Evolutionary conservation across 345 rosid species (phyloP), one percentile per base, ranked within the genome.

Genomic region (Mangifera indica): DNA sequence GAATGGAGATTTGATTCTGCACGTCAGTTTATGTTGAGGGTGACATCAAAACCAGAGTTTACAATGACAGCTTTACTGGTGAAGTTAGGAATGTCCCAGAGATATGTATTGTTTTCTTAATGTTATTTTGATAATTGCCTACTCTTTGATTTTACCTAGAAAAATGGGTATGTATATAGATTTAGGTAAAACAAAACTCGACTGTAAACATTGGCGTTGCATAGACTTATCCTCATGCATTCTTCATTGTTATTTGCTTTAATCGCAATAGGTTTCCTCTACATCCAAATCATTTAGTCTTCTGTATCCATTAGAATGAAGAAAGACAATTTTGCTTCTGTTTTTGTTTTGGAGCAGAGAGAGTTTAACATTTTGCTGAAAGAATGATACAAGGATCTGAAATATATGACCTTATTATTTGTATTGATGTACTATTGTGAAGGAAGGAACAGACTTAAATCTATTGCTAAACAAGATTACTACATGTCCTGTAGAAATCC

Each of bases 1-100:
- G 26, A 57, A 61, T 69, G 73, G 68, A 58, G 32, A 34, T 63
- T 77, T 77, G 58, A 57, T 84, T 81, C 91, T 92, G 99, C 81
- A 89, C 92, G 71, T 73, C 93, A 7, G 99, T 95, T 72, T 95
- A 89, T 81, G 94, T 92, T 10, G 99, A 95, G 88, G 99, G 99
- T 46, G 97, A 93, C 52, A 92, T 95, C 63, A 98, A 95, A 83
- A 86, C 86, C 21, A 88, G 99, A 82, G 94, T 92, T 55, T 91
- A 92, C 84, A 95, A 95, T 81, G 98, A 89, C 80, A 91, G 93
- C 84, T 85, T 89, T 64, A 91, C 80, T 45, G 88, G 98, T 56
- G 90, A 85, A 78, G 85, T 89, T 51, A 89, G 86, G 79, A 88
- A 81, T 74, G 75, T 92, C 59, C 97, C 98, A 14, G 98, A 94